These are phyloP conservation scores for Phycomyces nitens DNA, from an alignment of 192 early-diverging fungal genomes.

Conservation along the genomic window DNA sequence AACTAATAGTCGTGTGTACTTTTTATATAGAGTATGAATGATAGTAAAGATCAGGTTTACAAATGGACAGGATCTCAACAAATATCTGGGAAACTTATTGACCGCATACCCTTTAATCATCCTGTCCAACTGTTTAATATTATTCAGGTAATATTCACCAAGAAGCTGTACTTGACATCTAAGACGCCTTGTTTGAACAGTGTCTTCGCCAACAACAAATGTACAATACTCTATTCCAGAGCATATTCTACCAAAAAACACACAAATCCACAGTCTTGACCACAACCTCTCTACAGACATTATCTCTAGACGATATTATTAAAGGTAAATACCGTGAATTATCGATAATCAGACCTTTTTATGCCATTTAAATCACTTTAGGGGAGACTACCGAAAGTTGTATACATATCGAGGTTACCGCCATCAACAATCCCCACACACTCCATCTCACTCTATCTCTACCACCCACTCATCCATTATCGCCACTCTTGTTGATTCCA, in stretches of 20 bases:
- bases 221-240: slow-evolving; percentile 29
- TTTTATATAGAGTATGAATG: slow-evolving; percentile 5
- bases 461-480: slow-evolving; percentile 11
- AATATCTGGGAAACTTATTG: slow-evolving; percentile 24
- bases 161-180: neutral
- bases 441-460: slow-evolving; percentile 22
- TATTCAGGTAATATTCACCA: slow-evolving; percentile 17
- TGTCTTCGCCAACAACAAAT: slow-evolving; percentile 32
- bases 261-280: neutral
- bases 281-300: neutral
- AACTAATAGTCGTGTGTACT: neutral
- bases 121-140: slow-evolving; percentile 30
- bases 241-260: slow-evolving; percentile 21
- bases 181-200: neutral
- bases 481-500: slow-evolving; percentile 6
- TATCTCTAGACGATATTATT: slow-evolving; percentile 25
- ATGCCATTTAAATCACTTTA: no score
- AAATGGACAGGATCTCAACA: slow-evolving; percentile 8
- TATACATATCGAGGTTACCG: slow-evolving; percentile 18
- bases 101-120: slow-evolving; percentile 31
- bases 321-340: slow-evolving; percentile 13
- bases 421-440: slow-evolving; percentile 17
- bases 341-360: no score
- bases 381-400: slow-evolving; percentile 7
- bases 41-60: slow-evolving; percentile 11